Percentiles rank a stretch among this genome's conserved stretches.
These are phyloP conservation scores for Furcasterigmium sp. DNA, from an alignment of 2,329 filamentous ascomycete genomes.

Conservation along the genomic window DNA sequence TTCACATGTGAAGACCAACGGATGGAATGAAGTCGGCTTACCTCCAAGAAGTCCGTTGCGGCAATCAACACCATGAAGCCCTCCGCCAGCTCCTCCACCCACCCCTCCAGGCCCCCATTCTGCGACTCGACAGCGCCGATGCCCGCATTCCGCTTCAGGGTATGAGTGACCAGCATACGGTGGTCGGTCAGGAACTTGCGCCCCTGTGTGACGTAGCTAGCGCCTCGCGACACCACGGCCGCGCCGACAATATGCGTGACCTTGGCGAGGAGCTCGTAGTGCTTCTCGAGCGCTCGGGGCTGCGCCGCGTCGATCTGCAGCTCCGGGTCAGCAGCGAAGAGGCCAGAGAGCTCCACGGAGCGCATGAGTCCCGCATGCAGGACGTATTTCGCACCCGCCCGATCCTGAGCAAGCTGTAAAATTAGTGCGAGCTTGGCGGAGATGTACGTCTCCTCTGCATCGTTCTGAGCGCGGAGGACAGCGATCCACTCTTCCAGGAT, in stretches of 20 bases:
- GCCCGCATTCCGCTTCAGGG: constrained; percentile 84
- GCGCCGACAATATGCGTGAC: constrained; percentile 78
- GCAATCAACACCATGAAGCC: constrained; percentile 79
- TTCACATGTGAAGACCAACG: not conserved
- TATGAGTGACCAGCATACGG: constrained; percentile 75
- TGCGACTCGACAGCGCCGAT: constrained; percentile 50
- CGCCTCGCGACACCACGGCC: constrained; percentile 73
- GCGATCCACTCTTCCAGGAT: constrained; percentile 69
- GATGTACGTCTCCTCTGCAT: constrained; percentile 44
- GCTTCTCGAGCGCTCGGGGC: constrained; percentile 65
- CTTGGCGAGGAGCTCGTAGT: constrained; percentile 77
- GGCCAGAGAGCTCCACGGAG: constrained; percentile 71
- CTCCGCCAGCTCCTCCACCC: constrained; percentile 74
- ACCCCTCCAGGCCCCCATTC: constrained; percentile 45
- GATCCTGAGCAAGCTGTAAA: constrained; percentile 76
- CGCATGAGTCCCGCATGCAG: constrained; percentile 85
- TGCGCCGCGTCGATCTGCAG: constrained; percentile 75
- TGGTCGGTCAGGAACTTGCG: constrained; percentile 78
- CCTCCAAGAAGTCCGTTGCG: constrained; percentile 81
- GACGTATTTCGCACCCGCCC: constrained; percentile 79
- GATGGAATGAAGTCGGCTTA: constrained; percentile 39
- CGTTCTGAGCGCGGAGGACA: constrained; percentile 38
- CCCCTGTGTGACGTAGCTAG: constrained; percentile 77
- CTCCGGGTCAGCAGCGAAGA: constrained; percentile 89
- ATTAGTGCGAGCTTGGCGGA: constrained; percentile 78